phyloP scores from a whole-genome alignment of 2,329 filamentous ascomycete genomes.

The Zymoseptoria passerinii region DNA sequence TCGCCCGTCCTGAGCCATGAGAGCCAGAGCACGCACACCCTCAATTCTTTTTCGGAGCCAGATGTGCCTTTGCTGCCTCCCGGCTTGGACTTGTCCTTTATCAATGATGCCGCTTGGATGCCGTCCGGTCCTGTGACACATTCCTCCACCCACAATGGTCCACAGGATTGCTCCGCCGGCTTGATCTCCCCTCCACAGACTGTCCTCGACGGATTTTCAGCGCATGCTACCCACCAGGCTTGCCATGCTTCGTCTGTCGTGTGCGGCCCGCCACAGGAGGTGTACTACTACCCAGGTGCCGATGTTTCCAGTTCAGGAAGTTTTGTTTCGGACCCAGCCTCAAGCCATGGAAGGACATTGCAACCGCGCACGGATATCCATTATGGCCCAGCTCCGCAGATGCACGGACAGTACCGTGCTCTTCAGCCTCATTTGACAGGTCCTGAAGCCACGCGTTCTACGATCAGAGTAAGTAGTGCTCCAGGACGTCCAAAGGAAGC shows the following conservation, averaged over 20 bases:
- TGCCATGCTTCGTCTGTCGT: neutral
- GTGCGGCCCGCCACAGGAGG: neutral
- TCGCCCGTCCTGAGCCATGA: constrained; percentile 30
- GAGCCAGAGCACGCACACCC: constrained; percentile 28
- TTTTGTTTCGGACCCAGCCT: neutral
- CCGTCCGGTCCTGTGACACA: constrained; percentile 10
- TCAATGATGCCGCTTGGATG: constrained; percentile 20
- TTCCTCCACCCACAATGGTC: constrained; percentile 2
- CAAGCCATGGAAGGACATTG: constrained; percentile 14
- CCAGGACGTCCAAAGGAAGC: constrained; percentile 3
- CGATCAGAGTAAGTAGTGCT: constrained; percentile 14
- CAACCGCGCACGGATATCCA: constrained; percentile 19
- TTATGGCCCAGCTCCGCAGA: constrained; percentile 7
- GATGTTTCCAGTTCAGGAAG: neutral
- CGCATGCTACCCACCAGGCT: constrained; percentile 2
- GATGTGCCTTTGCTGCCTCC: constrained; percentile 21
- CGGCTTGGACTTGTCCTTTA: constrained; percentile 24
- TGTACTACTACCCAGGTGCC: constrained; percentile 1
- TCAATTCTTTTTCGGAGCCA: constrained; percentile 23
- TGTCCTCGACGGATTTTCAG: constrained; percentile 1
- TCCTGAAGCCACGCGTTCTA: constrained; percentile 5
- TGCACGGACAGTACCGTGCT: constrained; percentile 6
- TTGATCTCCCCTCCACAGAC: constrained; percentile 7
- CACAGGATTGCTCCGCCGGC: constrained; percentile 2
- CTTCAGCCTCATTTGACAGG: constrained; percentile 6